A percentile compares a stretch with the other conserved stretches of the same genome.
Conservation (phyloP, 2,329 filamentous ascomycete genomes). For the Eurotiales sp. region DNA sequence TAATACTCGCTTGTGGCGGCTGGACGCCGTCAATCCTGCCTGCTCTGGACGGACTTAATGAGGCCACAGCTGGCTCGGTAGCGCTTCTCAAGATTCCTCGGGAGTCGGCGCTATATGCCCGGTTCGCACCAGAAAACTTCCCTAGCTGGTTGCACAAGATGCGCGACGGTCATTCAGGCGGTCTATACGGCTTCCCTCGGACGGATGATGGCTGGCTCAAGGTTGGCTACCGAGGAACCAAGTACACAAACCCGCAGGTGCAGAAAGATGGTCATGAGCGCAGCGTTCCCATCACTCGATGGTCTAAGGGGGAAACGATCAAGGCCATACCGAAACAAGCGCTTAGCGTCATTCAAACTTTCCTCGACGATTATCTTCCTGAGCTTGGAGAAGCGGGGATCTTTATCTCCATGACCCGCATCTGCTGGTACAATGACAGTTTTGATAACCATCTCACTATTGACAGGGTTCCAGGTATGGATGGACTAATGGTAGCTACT, state of each 20-base stretch:
- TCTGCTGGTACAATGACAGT: constrained; percentile 58
- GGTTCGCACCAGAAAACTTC: constrained; percentile 43
- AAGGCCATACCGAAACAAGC: constrained; percentile 26
- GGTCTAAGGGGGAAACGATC: constrained; percentile 20
- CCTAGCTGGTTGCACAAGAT: constrained; percentile 43
- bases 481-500: constrained; percentile 56
- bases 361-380: constrained; percentile 42
- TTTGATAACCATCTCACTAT: constrained; percentile 55
- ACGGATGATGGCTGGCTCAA: constrained; percentile 45
- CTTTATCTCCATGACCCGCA: constrained; percentile 41
- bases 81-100: constrained; percentile 43
- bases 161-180: constrained; percentile 35
- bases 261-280: constrained; percentile 36
- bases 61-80: constrained; percentile 49
- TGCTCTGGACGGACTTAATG: constrained; percentile 40
- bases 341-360: constrained; percentile 25
- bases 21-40: constrained; percentile 45
- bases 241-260: constrained; percentile 45
- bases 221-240: constrained; percentile 50
- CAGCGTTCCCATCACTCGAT: constrained; percentile 42
- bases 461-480: constrained; percentile 47
- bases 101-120: constrained; percentile 34
- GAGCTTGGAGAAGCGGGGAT: constrained; percentile 38
- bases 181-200: constrained; percentile 49
- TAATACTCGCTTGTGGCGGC: constrained; percentile 42